A percentile compares a stretch with the other conserved stretches of the same genome.
Conservation (phyloP, 768 basidiomycete species). For the Tylopilus rubrobrunneus region DNA sequence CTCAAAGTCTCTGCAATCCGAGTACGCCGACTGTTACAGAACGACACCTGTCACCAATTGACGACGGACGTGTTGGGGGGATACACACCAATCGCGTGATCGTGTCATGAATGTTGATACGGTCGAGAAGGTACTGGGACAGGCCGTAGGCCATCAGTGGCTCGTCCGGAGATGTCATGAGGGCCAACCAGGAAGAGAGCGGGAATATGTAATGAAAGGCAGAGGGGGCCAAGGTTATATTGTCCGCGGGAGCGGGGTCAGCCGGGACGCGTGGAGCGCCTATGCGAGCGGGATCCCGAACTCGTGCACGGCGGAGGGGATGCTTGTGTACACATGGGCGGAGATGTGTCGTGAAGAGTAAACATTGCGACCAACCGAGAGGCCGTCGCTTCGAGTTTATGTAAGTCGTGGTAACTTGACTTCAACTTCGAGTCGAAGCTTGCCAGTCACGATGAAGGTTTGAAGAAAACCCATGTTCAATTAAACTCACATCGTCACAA, state of each 20-base stretch:
- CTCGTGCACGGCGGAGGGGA: neutral
- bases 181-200: neutral
- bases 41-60: neutral
- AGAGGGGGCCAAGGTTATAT: constrained; percentile 7
- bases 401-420: too few species aligned
- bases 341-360: constrained; percentile 6
- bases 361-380: too few species aligned
- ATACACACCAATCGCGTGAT: constrained; percentile 24
- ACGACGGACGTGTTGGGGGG: neutral
- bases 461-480: too few species aligned
- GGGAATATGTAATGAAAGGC: neutral
- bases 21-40: constrained; percentile 18
- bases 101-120: constrained; percentile 26
- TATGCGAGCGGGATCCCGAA: neutral
- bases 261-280: constrained; percentile 1
- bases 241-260: neutral
- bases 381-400: too few species aligned
- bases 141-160: constrained; percentile 13
- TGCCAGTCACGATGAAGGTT: too few species aligned
- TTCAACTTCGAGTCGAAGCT: too few species aligned
- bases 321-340: neutral
- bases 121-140: constrained; percentile 24
- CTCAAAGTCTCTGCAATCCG: constrained; percentile 26
- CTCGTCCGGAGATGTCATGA: constrained; percentile 10
- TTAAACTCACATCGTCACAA: too few species aligned